Conservation (phyloP, 495 filamentous ascomycete species). For the Tuber magnatum region DNA sequence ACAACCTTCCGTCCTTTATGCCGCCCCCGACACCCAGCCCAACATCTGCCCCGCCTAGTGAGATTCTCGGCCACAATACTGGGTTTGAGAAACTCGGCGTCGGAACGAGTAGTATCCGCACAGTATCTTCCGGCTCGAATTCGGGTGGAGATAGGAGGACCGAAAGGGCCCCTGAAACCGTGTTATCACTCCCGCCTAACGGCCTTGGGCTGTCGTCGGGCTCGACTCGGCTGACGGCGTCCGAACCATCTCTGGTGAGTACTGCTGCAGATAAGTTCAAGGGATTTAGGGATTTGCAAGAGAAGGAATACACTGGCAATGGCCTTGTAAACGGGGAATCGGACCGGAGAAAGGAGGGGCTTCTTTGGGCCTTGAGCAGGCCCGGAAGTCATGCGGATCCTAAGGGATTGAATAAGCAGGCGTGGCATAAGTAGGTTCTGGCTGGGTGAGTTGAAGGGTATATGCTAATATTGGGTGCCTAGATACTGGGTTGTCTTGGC, state of each 20-base stretch:
- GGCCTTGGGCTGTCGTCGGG: constrained; percentile 26
- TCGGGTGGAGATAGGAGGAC: constrained; percentile 10
- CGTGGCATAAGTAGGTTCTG: constrained; percentile 92
- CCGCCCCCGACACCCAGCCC: constrained; percentile 28
- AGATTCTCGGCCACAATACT: constrained; percentile 38
- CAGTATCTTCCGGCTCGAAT: constrained; percentile 38
- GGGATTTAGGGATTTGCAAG: constrained; percentile 82
- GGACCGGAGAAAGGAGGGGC: constrained; percentile 73
- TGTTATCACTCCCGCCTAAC: constrained; percentile 34
- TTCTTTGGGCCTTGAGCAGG: constrained; percentile 88
- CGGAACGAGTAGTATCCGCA: constrained; percentile 38
- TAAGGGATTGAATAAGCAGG: constrained; percentile 88
- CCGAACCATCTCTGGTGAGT: constrained; percentile 26
- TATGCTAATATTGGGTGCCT: constrained; percentile 17
- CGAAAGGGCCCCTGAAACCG: constrained; percentile 19
- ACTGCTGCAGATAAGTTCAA: constrained; percentile 60
- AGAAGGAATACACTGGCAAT: constrained; percentile 55
- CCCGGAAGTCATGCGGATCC: constrained; percentile 94
- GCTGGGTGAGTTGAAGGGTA: neutral
- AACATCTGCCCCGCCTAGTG: constrained; percentile 29
- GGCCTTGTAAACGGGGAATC: constrained; percentile 45
- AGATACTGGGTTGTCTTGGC: constrained; percentile 99
- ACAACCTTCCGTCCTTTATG: constrained; percentile 44
- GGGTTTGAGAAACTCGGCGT: constrained; percentile 39
- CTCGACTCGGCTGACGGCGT: constrained; percentile 43